Evolutionary conservation across 2,329 filamentous ascomycete species (phyloP).

Genomic region (Sclerotinia nivalis): DNA sequence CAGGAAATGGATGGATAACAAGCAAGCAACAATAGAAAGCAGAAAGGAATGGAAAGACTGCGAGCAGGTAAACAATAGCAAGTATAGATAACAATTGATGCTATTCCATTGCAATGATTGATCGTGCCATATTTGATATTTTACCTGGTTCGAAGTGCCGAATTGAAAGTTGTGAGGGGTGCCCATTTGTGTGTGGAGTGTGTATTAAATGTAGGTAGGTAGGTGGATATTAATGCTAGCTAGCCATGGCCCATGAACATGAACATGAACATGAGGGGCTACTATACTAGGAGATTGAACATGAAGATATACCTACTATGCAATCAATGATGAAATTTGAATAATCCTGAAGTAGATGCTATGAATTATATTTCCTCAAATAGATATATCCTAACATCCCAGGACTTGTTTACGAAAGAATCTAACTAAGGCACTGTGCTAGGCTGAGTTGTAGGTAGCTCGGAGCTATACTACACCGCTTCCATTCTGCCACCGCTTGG

Average conservation of each 20-base stretch:
- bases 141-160: background rate
- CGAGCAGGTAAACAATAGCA: background rate
- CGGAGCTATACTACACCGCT: background rate
- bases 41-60: background rate
- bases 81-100: background rate
- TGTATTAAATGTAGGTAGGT: background rate
- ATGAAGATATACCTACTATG: background rate
- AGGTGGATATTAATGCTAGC: background rate
- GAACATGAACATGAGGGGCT: background rate
- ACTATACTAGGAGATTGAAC: background rate
- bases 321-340: background rate
- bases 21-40: background rate
- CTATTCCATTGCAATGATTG: background rate
- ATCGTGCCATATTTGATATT: background rate
- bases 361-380: background rate
- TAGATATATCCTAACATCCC: background rate
- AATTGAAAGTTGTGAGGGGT: background rate
- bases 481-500: background rate
- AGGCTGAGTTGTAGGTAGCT: background rate
- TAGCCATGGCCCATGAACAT: background rate
- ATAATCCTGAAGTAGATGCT: background rate
- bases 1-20: background rate
- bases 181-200: constrained; percentile 1
- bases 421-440: background rate
- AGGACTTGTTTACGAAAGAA: background rate